Evolutionary conservation across 495 filamentous ascomycete species (phyloP).

Genomic region (Gamarada debralockiae): DNA sequence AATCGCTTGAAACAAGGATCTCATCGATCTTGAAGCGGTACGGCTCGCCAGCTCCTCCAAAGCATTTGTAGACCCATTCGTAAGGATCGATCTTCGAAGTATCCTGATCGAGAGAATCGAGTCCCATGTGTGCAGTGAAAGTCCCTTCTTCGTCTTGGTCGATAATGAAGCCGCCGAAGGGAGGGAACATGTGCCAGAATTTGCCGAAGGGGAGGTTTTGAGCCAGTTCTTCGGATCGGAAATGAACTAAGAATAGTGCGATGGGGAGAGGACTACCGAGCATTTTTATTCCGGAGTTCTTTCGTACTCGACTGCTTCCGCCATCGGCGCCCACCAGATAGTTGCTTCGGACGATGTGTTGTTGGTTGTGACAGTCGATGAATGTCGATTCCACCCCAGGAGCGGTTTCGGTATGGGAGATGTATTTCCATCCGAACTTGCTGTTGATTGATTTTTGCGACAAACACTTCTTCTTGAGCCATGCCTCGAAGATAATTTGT

Average conservation of each 20-base stretch:
- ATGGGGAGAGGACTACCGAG: no score
- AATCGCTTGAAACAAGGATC: conserved; percentile 25
- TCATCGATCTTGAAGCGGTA: conserved; percentile 30
- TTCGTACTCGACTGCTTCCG: conserved; percentile 23
- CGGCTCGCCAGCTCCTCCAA: conserved; percentile 20
- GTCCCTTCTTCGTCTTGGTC: conserved; percentile 32
- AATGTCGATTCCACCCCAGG: conserved; percentile 1
- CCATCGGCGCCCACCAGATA: conserved; percentile 30
- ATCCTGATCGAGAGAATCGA: no score
- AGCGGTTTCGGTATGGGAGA: conserved; percentile 13
- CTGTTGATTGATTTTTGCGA: not conserved
- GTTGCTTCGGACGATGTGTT: not conserved
- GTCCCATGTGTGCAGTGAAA: conserved; percentile 32
- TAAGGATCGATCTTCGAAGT: conserved; percentile 12
- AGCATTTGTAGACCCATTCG: conserved; percentile 20
- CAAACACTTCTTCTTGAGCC: conserved; percentile 5
- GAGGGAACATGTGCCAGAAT: conserved; percentile 31
- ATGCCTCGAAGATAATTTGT: conserved; percentile 5
- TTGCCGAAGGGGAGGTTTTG: conserved; percentile 15
- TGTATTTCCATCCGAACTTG: conserved; percentile 18
- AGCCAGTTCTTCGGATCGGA: conserved; percentile 26
- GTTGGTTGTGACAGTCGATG: not conserved
- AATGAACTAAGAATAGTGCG: conserved; percentile 27
- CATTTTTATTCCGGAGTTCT: no score
- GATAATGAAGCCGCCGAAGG: conserved; percentile 20